Evolutionary conservation across 257 asterid genomes (phyloP).

Genomic region (Nicotiana tabacum): DNA sequence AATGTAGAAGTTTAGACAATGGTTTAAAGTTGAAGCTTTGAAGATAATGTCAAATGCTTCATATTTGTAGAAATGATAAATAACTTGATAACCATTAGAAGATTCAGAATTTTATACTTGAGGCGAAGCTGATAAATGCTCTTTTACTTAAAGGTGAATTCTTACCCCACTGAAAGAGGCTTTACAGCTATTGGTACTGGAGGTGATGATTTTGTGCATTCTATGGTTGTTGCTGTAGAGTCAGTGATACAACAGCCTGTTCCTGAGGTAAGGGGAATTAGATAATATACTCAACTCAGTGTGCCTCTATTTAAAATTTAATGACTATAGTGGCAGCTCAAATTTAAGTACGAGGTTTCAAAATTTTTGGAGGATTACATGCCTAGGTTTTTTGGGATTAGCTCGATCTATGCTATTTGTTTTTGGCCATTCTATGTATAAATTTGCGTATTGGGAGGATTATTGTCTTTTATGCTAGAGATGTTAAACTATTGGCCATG

Average conservation of each 20-base stretch:
- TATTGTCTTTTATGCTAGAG: neutral
- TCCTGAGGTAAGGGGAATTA: constrained; percentile 48
- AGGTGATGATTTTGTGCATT: constrained; percentile 90
- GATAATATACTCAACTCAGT: neutral
- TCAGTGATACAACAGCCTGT: constrained; percentile 70
- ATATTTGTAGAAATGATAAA: neutral
- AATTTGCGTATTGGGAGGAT: neutral
- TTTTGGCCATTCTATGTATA: neutral
- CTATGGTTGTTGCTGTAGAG: constrained; percentile 96
- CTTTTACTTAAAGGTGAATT: constrained; percentile 54
- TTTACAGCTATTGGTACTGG: constrained; percentile 97
- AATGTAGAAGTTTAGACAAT: neutral
- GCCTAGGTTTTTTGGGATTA: neutral
- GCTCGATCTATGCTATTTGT: neutral
- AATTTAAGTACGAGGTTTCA: neutral
- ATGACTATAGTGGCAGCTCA: neutral
- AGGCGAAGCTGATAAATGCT: neutral
- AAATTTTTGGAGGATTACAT: neutral
- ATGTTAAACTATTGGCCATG: neutral
- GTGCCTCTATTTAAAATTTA: neutral
- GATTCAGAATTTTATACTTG: neutral
- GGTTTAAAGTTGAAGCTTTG: neutral
- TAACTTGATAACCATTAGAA: neutral
- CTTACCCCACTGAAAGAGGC: constrained; percentile 86
- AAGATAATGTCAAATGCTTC: neutral